Percentiles rank a stretch among this genome's conserved stretches.
phyloP scores from a whole-genome alignment of 2,329 filamentous ascomycete species.

The Calonectria hawksworthii region DNA sequence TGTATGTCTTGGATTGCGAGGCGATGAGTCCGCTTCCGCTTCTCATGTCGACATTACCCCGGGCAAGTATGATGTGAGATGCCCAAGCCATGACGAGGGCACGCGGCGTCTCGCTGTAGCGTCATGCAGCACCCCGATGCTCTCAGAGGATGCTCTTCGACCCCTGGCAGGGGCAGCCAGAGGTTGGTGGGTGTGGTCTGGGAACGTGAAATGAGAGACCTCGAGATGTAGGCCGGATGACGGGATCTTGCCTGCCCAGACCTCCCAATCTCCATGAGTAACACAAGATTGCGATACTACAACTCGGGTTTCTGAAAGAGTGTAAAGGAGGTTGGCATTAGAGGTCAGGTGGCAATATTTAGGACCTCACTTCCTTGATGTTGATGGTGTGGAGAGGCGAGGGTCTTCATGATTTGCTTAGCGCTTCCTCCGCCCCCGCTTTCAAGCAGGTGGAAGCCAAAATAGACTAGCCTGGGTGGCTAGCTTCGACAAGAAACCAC shows the following conservation, averaged over 20 bases:
- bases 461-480: constrained; percentile 37
- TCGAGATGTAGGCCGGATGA: constrained; percentile 24
- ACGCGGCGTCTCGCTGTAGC: constrained; percentile 23
- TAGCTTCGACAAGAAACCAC: constrained; percentile 23
- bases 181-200: constrained; percentile 30
- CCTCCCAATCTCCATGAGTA: constrained; percentile 4
- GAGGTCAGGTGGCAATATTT: constrained; percentile 46
- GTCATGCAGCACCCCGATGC: constrained; percentile 28
- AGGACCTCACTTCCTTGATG: constrained; percentile 27
- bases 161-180: constrained; percentile 27
- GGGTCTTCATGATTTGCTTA: constrained; percentile 38
- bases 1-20: constrained; percentile 17
- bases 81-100: constrained; percentile 21
- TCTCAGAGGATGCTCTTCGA: constrained; percentile 13
- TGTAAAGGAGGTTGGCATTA: constrained; percentile 40
- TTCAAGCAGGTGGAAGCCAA: constrained; percentile 38
- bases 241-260: constrained; percentile 12
- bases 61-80: constrained; percentile 24
- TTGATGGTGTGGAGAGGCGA: constrained; percentile 40
- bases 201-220: constrained; percentile 21
- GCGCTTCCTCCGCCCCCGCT: constrained; percentile 32
- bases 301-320: constrained; percentile 25
- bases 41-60: constrained; percentile 27
- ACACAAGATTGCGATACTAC: constrained; percentile 31
- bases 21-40: constrained; percentile 17